Conservation (phyloP, 345 rosid species). For the Populus deltoides region DNA sequence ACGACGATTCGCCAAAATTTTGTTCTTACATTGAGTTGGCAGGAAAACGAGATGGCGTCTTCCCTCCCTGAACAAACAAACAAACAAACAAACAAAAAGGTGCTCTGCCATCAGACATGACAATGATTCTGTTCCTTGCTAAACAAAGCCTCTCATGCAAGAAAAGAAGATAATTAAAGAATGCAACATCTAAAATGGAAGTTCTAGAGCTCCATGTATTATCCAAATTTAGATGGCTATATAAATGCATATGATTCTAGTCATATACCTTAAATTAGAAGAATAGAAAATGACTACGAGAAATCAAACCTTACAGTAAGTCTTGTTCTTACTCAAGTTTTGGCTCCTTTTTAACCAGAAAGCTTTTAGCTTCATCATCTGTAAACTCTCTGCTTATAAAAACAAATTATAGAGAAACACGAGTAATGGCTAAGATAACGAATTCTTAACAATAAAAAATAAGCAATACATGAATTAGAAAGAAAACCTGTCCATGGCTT, state of each 20-base stretch:
- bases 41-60: no score
- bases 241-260: not conserved
- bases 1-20: no score
- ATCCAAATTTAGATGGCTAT: not conserved
- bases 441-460: not conserved
- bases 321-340: conserved; percentile 2
- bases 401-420: not conserved
- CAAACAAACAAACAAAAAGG: no score
- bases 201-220: not conserved
- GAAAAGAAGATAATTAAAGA: no score
- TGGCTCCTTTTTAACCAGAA: conserved; percentile 22
- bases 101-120: not conserved
- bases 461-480: not conserved
- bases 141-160: not conserved
- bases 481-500: conserved; percentile 80
- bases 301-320: not conserved
- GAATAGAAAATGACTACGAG: no score
- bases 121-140: not conserved
- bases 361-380: conserved; percentile 55
- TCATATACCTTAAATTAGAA: not conserved
- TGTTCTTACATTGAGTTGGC: no score
- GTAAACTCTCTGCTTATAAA: conserved; percentile 53
- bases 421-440: not conserved
- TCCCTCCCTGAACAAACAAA: no score
- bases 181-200: not conserved